Evolutionary conservation across 2,329 filamentous ascomycete species (phyloP), one percentile per base, ranked within the genome.

Genomic region (Cytospora leucostoma): DNA sequence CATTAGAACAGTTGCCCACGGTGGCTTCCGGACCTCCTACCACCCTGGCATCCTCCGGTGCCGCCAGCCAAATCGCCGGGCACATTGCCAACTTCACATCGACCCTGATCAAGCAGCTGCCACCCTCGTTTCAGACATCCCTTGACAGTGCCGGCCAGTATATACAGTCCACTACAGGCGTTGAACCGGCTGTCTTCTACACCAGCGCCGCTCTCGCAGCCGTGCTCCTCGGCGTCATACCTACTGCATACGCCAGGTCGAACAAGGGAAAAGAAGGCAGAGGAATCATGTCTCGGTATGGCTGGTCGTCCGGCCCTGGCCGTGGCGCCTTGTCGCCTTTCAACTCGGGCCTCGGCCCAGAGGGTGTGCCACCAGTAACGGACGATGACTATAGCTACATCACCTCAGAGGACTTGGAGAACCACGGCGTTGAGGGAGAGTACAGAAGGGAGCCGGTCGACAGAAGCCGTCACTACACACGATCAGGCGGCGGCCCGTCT

Each of bases 301-400:
- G 81, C 66, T 84, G 81, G 78, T 78, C 78, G 11, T 72, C 75
- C 61, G 72, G 71, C 60, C 78, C 78, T 65, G 78, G 79, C 56
- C 77, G 77, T 63, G 67, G 65, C 35, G 73, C 70, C 64, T 71
- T 84, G 65, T 85, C 82, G 56, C 82, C 82, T n/a, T 85, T 81
- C 69, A 75, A 75, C 63, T 82, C 82, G 38, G 71, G 76, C 64
- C 68, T 77, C 17, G 74, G 77, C 44, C 68, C 71, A 15, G 65
- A 64, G 47, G 78, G 80, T 50, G 76, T 82, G 11, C 84, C 87
- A 37, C 82, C 87, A 67, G 87, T 93, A 65, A 90, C 86, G 69
- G 89, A 92, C 68, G 85, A 88, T 38, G 90, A 93, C 77, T 94
- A 88, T 74, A 89, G 86, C 73, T 93, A 94, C 78, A 93, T 93